These are phyloP conservation scores for Hanseniaspora valbyensis DNA, from an alignment of 805 yeast species.

Conservation along the genomic window DNA sequence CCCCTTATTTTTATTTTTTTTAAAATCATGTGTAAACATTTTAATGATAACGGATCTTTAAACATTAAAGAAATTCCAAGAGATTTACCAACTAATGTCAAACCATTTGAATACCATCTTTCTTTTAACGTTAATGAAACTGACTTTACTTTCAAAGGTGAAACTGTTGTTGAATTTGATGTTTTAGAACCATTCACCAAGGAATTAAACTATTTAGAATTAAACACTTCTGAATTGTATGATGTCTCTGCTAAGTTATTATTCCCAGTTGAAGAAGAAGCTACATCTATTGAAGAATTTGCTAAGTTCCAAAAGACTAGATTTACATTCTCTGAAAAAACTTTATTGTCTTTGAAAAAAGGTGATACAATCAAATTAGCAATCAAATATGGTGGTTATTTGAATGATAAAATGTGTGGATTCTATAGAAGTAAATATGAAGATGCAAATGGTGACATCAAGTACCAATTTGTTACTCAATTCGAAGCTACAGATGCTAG, in stretches of 20 bases:
- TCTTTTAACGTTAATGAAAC: slow-evolving; percentile 51
- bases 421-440: slow-evolving; percentile 61
- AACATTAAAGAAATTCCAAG: slow-evolving; percentile 14
- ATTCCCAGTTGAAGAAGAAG: slow-evolving; percentile 27
- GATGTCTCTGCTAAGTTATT: slow-evolving; percentile 38
- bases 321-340: slow-evolving; percentile 40
- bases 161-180: slow-evolving; percentile 41
- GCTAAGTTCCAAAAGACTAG: slow-evolving; percentile 51
- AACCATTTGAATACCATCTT: slow-evolving; percentile 65
- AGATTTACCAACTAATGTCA: slow-evolving; percentile 48
- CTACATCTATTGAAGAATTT: slow-evolving; percentile 26
- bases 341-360: slow-evolving; percentile 26
- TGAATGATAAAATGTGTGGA: slow-evolving; percentile 74
- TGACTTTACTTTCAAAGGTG: slow-evolving; percentile 50
- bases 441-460: slow-evolving; percentile 48
- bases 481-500: slow-evolving; percentile 83
- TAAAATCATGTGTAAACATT: slow-evolving; percentile 12
- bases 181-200: slow-evolving; percentile 34
- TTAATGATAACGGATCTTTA: slow-evolving; percentile 10
- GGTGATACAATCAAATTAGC: slow-evolving; percentile 37
- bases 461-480: slow-evolving; percentile 72
- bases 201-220: slow-evolving; percentile 35
- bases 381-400: slow-evolving; percentile 47
- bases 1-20: neutral
- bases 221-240: slow-evolving; percentile 59